phyloP scores from a whole-genome alignment of 2,329 filamentous ascomycete genomes.

The Xylaria sp. region DNA sequence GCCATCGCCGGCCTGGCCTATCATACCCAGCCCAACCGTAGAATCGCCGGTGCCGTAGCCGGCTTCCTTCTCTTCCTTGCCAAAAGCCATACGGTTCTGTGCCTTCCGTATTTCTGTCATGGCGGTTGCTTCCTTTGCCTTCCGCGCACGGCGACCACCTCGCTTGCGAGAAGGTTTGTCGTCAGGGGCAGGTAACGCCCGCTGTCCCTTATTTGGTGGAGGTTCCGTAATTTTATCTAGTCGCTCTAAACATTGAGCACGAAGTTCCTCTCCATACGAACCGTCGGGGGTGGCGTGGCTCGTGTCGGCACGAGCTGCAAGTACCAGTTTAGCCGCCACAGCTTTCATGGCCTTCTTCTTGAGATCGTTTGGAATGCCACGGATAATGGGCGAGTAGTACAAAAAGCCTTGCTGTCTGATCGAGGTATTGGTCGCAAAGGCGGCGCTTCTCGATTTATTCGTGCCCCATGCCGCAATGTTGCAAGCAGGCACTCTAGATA shows the following conservation, averaged over 20 bases:
- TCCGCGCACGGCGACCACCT: slow-evolving; percentile 87
- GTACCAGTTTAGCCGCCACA: slow-evolving; percentile 89
- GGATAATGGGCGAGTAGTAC: slow-evolving; percentile 90
- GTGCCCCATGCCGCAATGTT: slow-evolving; percentile 92
- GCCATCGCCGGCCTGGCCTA: slow-evolving; percentile 89
- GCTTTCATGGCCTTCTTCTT: slow-evolving; percentile 96
- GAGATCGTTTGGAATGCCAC: slow-evolving; percentile 83
- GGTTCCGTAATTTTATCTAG: slow-evolving; percentile 94
- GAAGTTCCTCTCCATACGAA: slow-evolving; percentile 82
- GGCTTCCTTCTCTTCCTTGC: slow-evolving; percentile 93
- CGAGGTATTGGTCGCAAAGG: slow-evolving; percentile 92
- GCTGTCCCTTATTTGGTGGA: slow-evolving; percentile 85
- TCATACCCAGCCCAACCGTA: slow-evolving; percentile 93
- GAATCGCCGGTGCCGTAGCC: slow-evolving; percentile 89
- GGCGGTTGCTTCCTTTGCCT: slow-evolving; percentile 95
- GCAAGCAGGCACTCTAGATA: slow-evolving; percentile 93
- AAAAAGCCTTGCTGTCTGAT: slow-evolving; percentile 93
- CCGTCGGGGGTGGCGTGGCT: slow-evolving; percentile 86
- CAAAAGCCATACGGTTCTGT: slow-evolving; percentile 95
- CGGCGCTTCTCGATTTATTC: slow-evolving; percentile 77
- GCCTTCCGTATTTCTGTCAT: slow-evolving; percentile 97
- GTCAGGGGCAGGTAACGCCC: slow-evolving; percentile 90
- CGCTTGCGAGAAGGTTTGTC: slow-evolving; percentile 95
- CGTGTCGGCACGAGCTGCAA: slow-evolving; percentile 92
- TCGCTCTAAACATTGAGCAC: slow-evolving; percentile 83